Conservation (phyloP, 1,284 basidiomycete species). For the Cutaneotrichosporon daszewskae region DNA sequence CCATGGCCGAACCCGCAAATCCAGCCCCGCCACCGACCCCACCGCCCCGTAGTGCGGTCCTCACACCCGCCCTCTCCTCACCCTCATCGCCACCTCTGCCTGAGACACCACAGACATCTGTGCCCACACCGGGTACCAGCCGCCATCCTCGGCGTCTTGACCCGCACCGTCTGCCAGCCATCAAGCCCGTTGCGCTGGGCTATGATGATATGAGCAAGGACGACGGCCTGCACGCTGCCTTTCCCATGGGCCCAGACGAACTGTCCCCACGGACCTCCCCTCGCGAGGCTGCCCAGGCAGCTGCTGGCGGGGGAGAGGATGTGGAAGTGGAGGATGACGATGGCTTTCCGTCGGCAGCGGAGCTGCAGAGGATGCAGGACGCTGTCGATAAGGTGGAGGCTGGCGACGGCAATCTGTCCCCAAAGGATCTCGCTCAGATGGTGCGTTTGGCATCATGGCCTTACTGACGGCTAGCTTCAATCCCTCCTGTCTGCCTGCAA, state of each 20-base stretch:
- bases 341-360: slow-evolving; percentile 11
- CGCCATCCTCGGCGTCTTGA: neutral
- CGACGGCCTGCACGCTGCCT: too few relatives aligned
- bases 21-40: slow-evolving; percentile 19
- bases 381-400: slow-evolving; percentile 10
- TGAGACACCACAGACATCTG: slow-evolving; percentile 20
- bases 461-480: slow-evolving; percentile 23
- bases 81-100: slow-evolving; percentile 24
- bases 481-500: slow-evolving; percentile 24
- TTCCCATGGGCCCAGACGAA: too few relatives aligned
- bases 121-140: slow-evolving; percentile 19
- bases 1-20: slow-evolving; percentile 13
- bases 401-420: slow-evolving; percentile 3
- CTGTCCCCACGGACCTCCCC: too few relatives aligned
- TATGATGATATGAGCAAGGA: slow-evolving; percentile 8
- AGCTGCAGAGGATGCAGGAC: slow-evolving; percentile 16
- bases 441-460: slow-evolving; percentile 13
- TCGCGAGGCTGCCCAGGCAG: too few relatives aligned
- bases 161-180: neutral
- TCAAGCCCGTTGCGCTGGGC: neutral
- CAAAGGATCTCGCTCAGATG: slow-evolving; percentile 26
- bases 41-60: too few relatives aligned
- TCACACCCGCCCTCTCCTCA: slow-evolving; percentile 20
- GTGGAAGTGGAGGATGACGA: slow-evolving; percentile 7
- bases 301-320: too few relatives aligned